Evolutionary conservation across 148 eudicot species (phyloP).

Genomic region (Chenopodium album): DNA sequence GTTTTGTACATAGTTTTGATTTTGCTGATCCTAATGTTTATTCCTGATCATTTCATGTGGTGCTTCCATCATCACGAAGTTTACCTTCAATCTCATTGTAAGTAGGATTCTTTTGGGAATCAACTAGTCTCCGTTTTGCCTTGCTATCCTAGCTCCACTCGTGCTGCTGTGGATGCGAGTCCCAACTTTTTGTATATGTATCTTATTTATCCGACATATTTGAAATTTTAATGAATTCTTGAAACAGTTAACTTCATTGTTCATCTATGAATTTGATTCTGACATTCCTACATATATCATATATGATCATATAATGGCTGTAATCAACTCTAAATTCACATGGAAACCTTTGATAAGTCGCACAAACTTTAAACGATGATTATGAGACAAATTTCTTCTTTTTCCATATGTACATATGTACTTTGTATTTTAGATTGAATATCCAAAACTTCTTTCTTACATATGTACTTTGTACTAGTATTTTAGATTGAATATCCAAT

Average conservation of each 20-base stretch:
- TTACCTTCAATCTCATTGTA: background rate
- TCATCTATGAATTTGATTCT: background rate
- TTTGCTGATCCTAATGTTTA: background rate
- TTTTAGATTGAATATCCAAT: too few relatives aligned
- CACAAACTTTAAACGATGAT: background rate
- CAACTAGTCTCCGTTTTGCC: background rate
- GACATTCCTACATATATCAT: background rate
- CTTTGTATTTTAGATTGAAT: too few relatives aligned
- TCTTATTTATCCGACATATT: background rate
- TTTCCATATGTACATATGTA: background rate
- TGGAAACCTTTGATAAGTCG: too few relatives aligned
- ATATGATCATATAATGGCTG: background rate
- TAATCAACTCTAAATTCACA: too few relatives aligned
- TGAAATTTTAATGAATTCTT: background rate
- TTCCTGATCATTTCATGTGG: background rate
- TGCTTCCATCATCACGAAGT: background rate
- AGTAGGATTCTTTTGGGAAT: background rate
- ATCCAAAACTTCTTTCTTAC: too few relatives aligned
- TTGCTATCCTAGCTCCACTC: background rate
- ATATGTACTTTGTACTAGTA: too few relatives aligned
- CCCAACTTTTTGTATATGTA: background rate
- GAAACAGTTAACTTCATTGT: background rate
- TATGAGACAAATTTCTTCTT: background rate
- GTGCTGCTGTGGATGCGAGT: background rate
- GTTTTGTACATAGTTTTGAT: background rate